These are phyloP conservation scores for Podaxis sp. DNA, from an alignment of 768 basidiomycete species.

Conservation along the genomic window DNA sequence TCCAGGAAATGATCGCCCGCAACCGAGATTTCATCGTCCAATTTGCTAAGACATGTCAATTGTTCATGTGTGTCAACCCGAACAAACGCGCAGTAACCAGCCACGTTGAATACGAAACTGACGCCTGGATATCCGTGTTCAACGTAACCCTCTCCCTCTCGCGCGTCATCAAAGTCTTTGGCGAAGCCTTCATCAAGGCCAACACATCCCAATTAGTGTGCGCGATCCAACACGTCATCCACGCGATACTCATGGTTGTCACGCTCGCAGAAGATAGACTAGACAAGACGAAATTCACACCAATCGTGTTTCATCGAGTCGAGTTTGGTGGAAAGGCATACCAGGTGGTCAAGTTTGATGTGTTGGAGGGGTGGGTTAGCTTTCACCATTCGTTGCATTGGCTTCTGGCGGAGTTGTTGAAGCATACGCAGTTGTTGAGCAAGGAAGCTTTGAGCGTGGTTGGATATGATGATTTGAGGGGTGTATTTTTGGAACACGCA, in stretches of 20 bases:
- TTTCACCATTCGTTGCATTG: constrained; percentile 93
- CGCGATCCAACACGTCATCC: constrained; percentile 31
- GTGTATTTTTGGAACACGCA: constrained; percentile 59
- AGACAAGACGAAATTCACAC: constrained; percentile 64
- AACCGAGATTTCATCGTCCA: constrained; percentile 66
- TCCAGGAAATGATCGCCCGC: constrained; percentile 75
- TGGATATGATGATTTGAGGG: constrained; percentile 55
- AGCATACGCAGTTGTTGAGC: constrained; percentile 70
- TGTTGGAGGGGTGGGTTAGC: constrained; percentile 80
- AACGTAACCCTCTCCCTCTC: constrained; percentile 71
- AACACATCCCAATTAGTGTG: constrained; percentile 1
- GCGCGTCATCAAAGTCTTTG: constrained; percentile 86
- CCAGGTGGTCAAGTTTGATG: constrained; percentile 75
- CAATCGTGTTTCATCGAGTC: constrained; percentile 65
- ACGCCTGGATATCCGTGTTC: constrained; percentile 96
- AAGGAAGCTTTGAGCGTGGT: constrained; percentile 51
- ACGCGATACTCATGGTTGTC: constrained; percentile 71
- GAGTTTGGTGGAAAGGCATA: constrained; percentile 60
- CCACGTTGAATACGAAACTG: constrained; percentile 96
- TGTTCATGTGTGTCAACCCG: constrained; percentile 94
- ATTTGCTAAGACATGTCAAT: constrained; percentile 75
- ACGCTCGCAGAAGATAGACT: constrained; percentile 65
- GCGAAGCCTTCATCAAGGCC: constrained; percentile 57
- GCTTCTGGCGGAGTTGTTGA: constrained; percentile 86
- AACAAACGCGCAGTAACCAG: constrained; percentile 80